Conservation (phyloP, 2,329 filamentous ascomycete genomes). For the Plenodomus lindquistii region DNA sequence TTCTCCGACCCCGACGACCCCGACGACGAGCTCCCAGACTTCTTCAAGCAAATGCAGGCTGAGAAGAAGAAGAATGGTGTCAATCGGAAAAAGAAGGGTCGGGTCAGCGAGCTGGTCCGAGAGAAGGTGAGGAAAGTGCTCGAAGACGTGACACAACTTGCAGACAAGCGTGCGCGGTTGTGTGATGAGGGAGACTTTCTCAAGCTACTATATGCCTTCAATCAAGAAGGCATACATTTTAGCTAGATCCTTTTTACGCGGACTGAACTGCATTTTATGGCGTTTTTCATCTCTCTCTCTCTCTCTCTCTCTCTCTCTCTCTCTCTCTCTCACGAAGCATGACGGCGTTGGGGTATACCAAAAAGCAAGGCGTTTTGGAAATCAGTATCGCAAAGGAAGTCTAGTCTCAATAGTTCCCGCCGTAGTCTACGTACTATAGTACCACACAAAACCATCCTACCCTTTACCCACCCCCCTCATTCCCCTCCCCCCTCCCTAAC, state of each 20-base stretch:
- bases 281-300: background rate
- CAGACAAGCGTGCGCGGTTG: slow-evolving; percentile 79
- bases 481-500: background rate
- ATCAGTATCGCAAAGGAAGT: too few relatives aligned
- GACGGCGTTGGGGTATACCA: too few relatives aligned
- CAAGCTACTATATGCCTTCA: slow-evolving; percentile 79
- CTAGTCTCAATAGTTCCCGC: too few relatives aligned
- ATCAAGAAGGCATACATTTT: slow-evolving; percentile 92
- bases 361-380: too few relatives aligned
- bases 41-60: slow-evolving; percentile 71
- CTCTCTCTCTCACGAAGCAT: too few relatives aligned
- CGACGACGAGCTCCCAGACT: slow-evolving; percentile 76
- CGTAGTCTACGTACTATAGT: too few relatives aligned
- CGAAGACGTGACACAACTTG: slow-evolving; percentile 76
- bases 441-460: too few relatives aligned
- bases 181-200: slow-evolving; percentile 94
- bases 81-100: slow-evolving; percentile 73
- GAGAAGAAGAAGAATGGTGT: slow-evolving; percentile 56
- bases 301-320: slow-evolving; percentile 8
- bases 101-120: slow-evolving; percentile 78
- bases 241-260: slow-evolving; percentile 51
- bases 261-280: background rate
- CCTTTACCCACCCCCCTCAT: background rate
- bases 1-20: slow-evolving; percentile 60
- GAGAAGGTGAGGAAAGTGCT: slow-evolving; percentile 86